Evolutionary conservation across 2,329 filamentous ascomycete genomes (phyloP), one percentile per base, ranked within the genome.

Genomic region (Fusarium sp.): DNA sequence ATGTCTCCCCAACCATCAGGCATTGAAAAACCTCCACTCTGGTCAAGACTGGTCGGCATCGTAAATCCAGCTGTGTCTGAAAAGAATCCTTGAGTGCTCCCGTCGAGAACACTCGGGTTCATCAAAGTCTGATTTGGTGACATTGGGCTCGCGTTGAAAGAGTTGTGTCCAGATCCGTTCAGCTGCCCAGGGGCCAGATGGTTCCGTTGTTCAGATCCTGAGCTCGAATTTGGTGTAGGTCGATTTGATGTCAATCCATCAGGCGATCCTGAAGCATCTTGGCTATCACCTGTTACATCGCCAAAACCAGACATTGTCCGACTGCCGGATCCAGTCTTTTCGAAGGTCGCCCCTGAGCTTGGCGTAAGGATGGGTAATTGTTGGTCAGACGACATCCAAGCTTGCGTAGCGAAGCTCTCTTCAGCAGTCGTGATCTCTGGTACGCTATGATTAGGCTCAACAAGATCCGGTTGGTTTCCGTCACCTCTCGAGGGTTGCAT

Each of bases 221-320:
- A 77, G 74, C 86, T 89, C 8, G 89, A 91, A 74, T 88, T 90
- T 7, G 89, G 89, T 16, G 89, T 91, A 28, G 85, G 88, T n/a
- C 86, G 82, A 68, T 85, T 88, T 6, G 88, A 90, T 53, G 81
- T 81, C 12, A 82, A 83, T 28, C 82, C 83, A 24, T 88, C 87
- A 6, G 87, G 84, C 1, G 88, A 89, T 7, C 81, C 82, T 2
- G 85, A 86, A 61, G 85, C 77, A 45, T 87, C 86, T 57, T 85
- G 86, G 28, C 81, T 81, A 22, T 82, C 80, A n/a, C 85, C 86
- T 59, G 80, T 82, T 45, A 79, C 79, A n/a, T 85, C 85, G 26
- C 80, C 83, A 65, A 85, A 88, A 26, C 82, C 80, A 39, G 75
- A 78, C 57, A 82, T 61, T 7, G 72, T 68, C 11, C 78, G 75